These are phyloP conservation scores for Plasmodium falciparum DNA, from an alignment of 169 alveolate genomes.

Conservation along the genomic window DNA sequence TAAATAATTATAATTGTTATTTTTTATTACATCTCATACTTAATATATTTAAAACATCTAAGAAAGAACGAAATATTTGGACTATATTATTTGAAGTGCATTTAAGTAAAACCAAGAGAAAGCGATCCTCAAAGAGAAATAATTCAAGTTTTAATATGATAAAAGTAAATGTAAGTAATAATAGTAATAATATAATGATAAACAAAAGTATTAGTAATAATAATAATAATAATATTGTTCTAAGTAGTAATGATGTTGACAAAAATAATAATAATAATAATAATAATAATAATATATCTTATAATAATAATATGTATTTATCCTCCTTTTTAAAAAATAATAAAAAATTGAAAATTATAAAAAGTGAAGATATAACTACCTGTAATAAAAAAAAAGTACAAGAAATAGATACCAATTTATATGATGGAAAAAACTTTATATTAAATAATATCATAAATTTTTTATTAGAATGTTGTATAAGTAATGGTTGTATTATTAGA, in stretches of 20 bases:
- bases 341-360: conserved; percentile 7
- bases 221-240: too few relatives aligned
- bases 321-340: conserved; percentile 20
- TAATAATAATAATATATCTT: background rate
- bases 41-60: conserved; percentile 38
- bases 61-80: conserved; percentile 40
- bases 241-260: too few relatives aligned
- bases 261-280: too few relatives aligned
- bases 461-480: conserved; percentile 63
- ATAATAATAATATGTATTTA: conserved; percentile 9
- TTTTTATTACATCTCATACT: conserved; percentile 34
- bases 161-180: conserved; percentile 4
- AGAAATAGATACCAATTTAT: conserved; percentile 9
- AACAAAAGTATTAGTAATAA: too few relatives aligned
- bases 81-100: conserved; percentile 40
- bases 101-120: conserved; percentile 46
- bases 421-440: conserved; percentile 50
- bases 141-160: too few relatives aligned
- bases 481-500: conserved; percentile 55
- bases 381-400: conserved; percentile 34
- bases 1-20: conserved; percentile 56
- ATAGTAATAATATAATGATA: background rate
- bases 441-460: conserved; percentile 66
- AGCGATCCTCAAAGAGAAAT: conserved; percentile 7
- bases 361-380: background rate